These are phyloP conservation scores for Ophiosphaerella narmari DNA, from an alignment of 2,329 filamentous ascomycete genomes.

Conservation along the genomic window DNA sequence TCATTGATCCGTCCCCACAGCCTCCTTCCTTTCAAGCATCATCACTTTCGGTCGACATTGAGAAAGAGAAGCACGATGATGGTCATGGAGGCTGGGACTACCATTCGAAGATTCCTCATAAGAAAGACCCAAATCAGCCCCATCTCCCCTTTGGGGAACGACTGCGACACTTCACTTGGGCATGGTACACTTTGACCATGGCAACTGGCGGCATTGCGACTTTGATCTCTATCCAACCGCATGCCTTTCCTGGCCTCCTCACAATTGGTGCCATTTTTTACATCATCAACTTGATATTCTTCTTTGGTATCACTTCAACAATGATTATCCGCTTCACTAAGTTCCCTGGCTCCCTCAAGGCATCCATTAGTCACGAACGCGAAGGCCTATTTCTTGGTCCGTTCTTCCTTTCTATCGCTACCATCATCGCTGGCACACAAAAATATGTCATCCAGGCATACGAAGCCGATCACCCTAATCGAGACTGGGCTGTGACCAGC, in stretches of 20 bases:
- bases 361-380: constrained; percentile 55
- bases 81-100: constrained; percentile 29
- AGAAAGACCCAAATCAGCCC: constrained; percentile 41
- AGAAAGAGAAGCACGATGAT: constrained; percentile 34
- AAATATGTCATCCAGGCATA: constrained; percentile 41
- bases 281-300: constrained; percentile 56
- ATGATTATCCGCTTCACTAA: constrained; percentile 53
- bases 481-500: constrained; percentile 47
- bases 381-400: constrained; percentile 57
- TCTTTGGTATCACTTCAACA: constrained; percentile 38
- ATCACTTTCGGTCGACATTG: constrained; percentile 29
- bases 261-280: constrained; percentile 58
- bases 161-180: constrained; percentile 53
- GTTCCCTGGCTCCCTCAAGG: constrained; percentile 50
- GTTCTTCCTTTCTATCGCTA: constrained; percentile 48
- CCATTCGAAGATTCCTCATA: constrained; percentile 32
- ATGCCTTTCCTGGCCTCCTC: constrained; percentile 54
- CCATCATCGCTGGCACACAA: constrained; percentile 50
- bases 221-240: constrained; percentile 50
- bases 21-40: constrained; percentile 20
- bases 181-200: constrained; percentile 56
- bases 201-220: constrained; percentile 54
- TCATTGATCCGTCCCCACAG: constrained; percentile 18
- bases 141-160: constrained; percentile 33
- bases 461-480: constrained; percentile 45